phyloP scores from a whole-genome alignment of 495 filamentous ascomycete species.

The Cercophora samala region DNA sequence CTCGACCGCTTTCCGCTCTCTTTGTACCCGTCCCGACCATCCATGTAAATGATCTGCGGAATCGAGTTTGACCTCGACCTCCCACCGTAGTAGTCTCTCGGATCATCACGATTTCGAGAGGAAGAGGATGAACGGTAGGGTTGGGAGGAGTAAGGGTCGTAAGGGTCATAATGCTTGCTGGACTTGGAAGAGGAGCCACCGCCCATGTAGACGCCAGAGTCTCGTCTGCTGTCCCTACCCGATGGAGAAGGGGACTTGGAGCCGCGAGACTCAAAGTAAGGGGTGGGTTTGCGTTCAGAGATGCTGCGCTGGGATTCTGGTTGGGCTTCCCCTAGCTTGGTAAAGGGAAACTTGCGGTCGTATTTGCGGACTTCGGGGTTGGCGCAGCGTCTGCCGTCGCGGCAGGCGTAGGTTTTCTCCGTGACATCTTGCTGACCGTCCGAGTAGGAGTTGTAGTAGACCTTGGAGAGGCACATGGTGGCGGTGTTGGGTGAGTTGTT shows the following conservation, averaged over 20 bases:
- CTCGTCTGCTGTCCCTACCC: conserved; percentile 26
- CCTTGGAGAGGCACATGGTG: conserved; percentile 45
- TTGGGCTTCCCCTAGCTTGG: conserved; percentile 27
- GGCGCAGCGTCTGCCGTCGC: conserved; percentile 26
- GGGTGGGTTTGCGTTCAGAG: conserved; percentile 26
- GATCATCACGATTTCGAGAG: conserved; percentile 17
- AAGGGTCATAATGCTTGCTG: conserved; percentile 25
- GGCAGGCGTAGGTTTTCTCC: conserved; percentile 31
- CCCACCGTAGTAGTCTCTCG: conserved; percentile 23
- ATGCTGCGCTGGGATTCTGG: conserved; percentile 23
- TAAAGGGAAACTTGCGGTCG: conserved; percentile 28
- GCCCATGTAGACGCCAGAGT: conserved; percentile 34
- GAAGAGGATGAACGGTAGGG: conserved; percentile 14
- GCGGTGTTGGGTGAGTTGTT: conserved; percentile 20
- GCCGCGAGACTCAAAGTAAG: conserved; percentile 31
- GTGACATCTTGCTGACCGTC: conserved; percentile 32
- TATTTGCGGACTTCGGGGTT: conserved; percentile 27
- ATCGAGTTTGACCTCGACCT: conserved; percentile 24
- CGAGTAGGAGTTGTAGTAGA: conserved; percentile 37
- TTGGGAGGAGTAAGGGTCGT: conserved; percentile 18
- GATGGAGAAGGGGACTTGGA: conserved; percentile 44
- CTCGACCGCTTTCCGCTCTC: conserved; percentile 17
- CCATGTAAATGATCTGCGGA: conserved; percentile 30
- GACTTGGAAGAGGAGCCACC: conserved; percentile 18
- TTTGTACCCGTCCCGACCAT: conserved; percentile 11